Base-by-base conservation (phyloP, 176 grass and related monocot species). In the Stipa capillata region DNA sequence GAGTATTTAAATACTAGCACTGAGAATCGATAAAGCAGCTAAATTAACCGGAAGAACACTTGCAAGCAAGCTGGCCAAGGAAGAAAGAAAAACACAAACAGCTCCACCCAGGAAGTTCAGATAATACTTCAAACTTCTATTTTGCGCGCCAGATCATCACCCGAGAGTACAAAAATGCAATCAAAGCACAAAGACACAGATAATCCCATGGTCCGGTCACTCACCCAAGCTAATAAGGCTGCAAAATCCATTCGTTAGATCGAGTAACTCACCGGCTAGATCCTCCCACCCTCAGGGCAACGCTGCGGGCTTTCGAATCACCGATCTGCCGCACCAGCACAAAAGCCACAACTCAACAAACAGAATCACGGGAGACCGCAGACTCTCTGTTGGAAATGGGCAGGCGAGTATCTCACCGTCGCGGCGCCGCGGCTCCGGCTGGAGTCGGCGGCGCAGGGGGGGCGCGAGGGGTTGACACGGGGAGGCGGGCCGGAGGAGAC, bases 401-500 rank as follows among this genome's bases (percentile, higher is more conserved):
- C 0, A 15, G 1, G 1, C 1, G 35, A 11, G 52, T 33, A 44
- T 31, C 77, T 85, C 87, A 89, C 87, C 71, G 21, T 63, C 16
- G 77, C 63, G 52, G 35, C 37, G 62, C 12, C 52, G 43, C 47
- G 62, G 53, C 71, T 58, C 70, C 16, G 82, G 77, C 53, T 43
- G 82, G 64, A 35, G 80, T 7, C 81, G 29, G 65, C 54, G 55
- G 54, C 41, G 65, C 8, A 5, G 56, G 70, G 67, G 36, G 79
- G 67, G 1, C 36, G 71, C 64, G 36, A 74, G 73, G 59, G 36
- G 63, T 61, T 63, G 80, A 55, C 47, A 47, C n/a, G 61, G 57
- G 31, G 88, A 83, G 6, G 86, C 83, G 78, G 74, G 33, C 41
- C 90, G 80, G 64, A 90, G 83, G 48, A 87, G 62, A 33, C 64